phyloP scores from a whole-genome alignment of 2,329 filamentous ascomycete genomes.

The Apiospora kogelbergensis region DNA sequence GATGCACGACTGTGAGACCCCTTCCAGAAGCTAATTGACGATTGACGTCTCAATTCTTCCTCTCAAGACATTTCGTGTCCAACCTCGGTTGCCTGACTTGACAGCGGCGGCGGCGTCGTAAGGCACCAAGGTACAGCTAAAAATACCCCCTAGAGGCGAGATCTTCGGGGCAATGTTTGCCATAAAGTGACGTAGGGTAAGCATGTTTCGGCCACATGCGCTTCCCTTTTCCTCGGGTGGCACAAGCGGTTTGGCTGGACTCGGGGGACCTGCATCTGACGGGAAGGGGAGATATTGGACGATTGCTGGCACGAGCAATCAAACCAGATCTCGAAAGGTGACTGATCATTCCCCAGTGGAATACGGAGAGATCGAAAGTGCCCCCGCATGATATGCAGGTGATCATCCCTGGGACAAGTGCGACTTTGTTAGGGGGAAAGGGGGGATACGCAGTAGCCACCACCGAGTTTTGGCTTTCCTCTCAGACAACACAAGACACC shows the following conservation, averaged over 20 bases:
- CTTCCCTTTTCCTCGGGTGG: not conserved
- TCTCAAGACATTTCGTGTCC: not conserved
- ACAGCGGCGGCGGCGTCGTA: not conserved
- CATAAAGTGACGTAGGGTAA: conserved; percentile 1
- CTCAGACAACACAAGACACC: not conserved
- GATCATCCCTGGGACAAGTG: not conserved
- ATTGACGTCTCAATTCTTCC: too few relatives aligned
- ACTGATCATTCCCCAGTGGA: not conserved
- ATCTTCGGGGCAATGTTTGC: not conserved
- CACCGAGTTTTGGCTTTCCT: not conserved
- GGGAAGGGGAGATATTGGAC: not conserved
- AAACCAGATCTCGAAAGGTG: conserved; percentile 1
- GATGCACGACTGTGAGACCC: not conserved
- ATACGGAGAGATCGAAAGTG: not conserved
- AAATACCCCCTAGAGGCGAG: not conserved
- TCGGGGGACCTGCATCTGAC: conserved; percentile 4
- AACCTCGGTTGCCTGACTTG: not conserved
- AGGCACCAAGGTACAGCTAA: not conserved
- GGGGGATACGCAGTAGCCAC: not conserved
- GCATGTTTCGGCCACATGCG: not conserved
- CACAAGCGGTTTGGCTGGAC: not conserved
- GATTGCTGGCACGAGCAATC: not conserved
- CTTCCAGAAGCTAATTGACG: not conserved
- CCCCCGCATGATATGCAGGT: not conserved
- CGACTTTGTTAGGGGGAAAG: not conserved